Conservation (phyloP, 345 rosid genomes). For the Arabis alpina region DNA sequence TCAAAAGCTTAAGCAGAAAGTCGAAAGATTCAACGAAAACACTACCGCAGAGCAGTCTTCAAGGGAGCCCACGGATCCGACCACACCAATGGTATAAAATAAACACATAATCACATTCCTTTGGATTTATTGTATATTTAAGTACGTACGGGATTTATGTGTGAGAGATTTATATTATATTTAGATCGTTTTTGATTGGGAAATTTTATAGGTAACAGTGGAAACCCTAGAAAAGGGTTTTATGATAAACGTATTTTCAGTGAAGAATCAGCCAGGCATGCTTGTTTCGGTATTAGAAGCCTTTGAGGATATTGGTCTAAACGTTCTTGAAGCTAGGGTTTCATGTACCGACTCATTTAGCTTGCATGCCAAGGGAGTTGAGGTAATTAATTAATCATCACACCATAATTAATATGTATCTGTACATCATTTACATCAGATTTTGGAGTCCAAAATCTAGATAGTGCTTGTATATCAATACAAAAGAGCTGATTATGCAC, state of each 20-base stretch:
- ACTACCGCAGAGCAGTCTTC: slow-evolving; percentile 41
- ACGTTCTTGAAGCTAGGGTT: slow-evolving; percentile 91
- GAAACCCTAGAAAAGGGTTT: slow-evolving; percentile 86
- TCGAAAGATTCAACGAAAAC: slow-evolving; percentile 67
- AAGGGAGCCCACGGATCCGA: slow-evolving; percentile 39
- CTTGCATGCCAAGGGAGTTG: slow-evolving; percentile 76
- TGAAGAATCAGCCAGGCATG: slow-evolving; percentile 71
- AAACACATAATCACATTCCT: slow-evolving; percentile 5
- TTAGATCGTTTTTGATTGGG: slow-evolving; percentile 2
- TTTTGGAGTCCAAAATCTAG: not conserved
- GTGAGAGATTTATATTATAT: slow-evolving; percentile 9
- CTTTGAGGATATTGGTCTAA: slow-evolving; percentile 80
- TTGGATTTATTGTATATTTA: slow-evolving; percentile 4
- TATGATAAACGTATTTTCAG: slow-evolving; percentile 62
- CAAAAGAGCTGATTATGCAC: not conserved
- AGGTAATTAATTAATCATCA: slow-evolving; percentile 49
- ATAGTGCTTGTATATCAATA: not conserved
- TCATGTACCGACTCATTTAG: slow-evolving; percentile 77
- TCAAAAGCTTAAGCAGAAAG: slow-evolving; percentile 73
- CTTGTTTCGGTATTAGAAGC: slow-evolving; percentile 82
- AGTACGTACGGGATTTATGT: slow-evolving; percentile 3
- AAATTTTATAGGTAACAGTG: slow-evolving; percentile 66
- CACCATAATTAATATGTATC: no score
- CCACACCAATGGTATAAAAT: slow-evolving; percentile 40
- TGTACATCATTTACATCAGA: no score